phyloP scores from a whole-genome alignment of 306 rosid species.

The Argentina anserina region DNA sequence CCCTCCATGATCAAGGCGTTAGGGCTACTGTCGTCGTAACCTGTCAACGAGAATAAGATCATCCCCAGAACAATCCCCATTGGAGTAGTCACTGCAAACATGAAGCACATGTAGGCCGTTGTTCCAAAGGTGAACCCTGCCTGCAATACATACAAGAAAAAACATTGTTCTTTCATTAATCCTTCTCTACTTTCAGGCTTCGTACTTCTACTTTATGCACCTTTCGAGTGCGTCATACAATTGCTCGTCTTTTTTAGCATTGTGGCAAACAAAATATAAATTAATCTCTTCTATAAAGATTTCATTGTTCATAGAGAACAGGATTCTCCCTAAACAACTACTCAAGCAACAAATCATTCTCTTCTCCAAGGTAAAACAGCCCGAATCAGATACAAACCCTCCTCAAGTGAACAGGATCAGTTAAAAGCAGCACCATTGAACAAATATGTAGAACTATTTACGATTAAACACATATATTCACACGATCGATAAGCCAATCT shows the following conservation, averaged over 20 bases:
- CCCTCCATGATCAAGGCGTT: conserved; percentile 89
- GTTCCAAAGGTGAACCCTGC: conserved; percentile 72
- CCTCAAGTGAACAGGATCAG: too few species aligned
- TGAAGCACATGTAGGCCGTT: conserved; percentile 81
- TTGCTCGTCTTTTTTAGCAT: not conserved
- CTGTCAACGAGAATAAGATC: conserved; percentile 67
- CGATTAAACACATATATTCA: not conserved
- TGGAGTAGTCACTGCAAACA: conserved; percentile 95
- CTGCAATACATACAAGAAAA: conserved; percentile 34
- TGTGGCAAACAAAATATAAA: not conserved
- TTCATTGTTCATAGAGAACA: not conserved
- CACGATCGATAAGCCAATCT: not conserved
- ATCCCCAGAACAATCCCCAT: conserved; percentile 85
- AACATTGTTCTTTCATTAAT: not conserved
- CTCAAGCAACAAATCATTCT: not conserved
- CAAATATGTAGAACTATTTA: not conserved
- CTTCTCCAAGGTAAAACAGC: not conserved
- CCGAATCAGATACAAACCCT: not conserved
- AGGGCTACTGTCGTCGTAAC: conserved; percentile 75
- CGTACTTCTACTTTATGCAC: not conserved
- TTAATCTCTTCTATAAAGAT: not conserved
- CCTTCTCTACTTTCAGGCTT: not conserved
- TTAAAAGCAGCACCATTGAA: not conserved
- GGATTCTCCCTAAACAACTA: not conserved
- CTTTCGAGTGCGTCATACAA: not conserved